Base-by-base conservation (phyloP, 2,329 filamentous ascomycete genomes). In the Xylariaceae sp. region DNA sequence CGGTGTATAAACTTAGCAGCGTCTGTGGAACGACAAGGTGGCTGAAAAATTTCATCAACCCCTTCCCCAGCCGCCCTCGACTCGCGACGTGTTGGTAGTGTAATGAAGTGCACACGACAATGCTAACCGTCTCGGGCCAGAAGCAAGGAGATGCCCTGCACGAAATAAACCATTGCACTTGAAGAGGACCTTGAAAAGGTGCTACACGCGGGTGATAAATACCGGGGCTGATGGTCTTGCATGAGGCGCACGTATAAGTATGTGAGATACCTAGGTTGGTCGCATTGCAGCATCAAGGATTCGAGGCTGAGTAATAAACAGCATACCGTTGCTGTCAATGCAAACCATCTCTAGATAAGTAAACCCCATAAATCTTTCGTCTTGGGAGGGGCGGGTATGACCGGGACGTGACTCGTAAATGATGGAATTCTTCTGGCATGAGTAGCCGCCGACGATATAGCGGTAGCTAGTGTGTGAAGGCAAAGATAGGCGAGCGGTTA, bases 291-390 rank as follows among this genome's bases (percentile, higher is more conserved):
- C 16, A 46, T 39, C 39, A 36, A 48, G 40, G 15, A 42, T 15
- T 46, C 41, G 49, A 56, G 49, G 50, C 45, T 37, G 50, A 44
- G 49, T 32, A 29, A 30, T 43, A 43, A 22, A 29, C n/a, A n/a
- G 22, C 41, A 43, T 43, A 21, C 32, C 32, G 21, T 43, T 18
- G 36, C 36, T 13, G 9, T 52, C 29, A 29, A 47, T 52, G 50
- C 44, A 22, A 22, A 15, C 22, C 30, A 50, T 44, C 48, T 8
- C 39, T 18, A 19, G n/a, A 21, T 34, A 15, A 21, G 21, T 16
- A 34, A 34, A 34, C 45, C 42, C 44, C 47, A 13, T 26, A 47
- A 19, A 8, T 36, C 30, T 26, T 55, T 39, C 19, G 39, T 30
- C 13, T 22, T 26, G 6, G 39, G 40, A 42, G 12, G 10, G 40